Evolutionary conservation across 805 yeast genomes (phyloP).

Genomic region (Starmerella apis): DNA sequence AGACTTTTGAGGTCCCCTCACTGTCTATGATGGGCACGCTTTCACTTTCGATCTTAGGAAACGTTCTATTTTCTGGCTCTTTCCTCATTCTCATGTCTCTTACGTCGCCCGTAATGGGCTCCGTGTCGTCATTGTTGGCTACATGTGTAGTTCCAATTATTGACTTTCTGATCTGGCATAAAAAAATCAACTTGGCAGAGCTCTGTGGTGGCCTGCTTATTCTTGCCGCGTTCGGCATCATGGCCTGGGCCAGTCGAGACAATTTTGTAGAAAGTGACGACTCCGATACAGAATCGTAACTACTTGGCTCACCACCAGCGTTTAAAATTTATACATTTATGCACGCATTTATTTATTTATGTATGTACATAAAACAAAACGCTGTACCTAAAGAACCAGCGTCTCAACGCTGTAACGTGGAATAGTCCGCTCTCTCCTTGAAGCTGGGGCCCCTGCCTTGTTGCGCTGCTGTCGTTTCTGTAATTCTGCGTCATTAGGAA

Average conservation of each 20-base stretch:
- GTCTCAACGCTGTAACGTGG: constrained; percentile 31
- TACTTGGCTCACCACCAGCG: too few relatives aligned
- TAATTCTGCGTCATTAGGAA: constrained; percentile 21
- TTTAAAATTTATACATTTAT: not conserved
- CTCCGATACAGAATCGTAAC: not conserved
- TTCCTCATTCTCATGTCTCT: constrained; percentile 71
- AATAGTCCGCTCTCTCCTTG: constrained; percentile 14
- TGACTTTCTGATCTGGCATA: constrained; percentile 61
- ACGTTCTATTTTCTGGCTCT: constrained; percentile 57
- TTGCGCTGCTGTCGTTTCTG: constrained; percentile 19
- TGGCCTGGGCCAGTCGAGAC: constrained; percentile 31
- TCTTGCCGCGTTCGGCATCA: constrained; percentile 54
- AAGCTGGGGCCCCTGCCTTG: constrained; percentile 5
- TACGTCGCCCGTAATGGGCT: constrained; percentile 72
- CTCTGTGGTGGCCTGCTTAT: constrained; percentile 60
- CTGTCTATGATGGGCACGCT: constrained; percentile 39
- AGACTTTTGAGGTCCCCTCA: constrained; percentile 46
- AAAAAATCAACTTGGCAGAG: constrained; percentile 45
- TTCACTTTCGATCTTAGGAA: constrained; percentile 46
- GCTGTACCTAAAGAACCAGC: constrained; percentile 20
- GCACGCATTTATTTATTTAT: not conserved
- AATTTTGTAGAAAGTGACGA: constrained; percentile 35
- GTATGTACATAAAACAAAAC: not conserved
- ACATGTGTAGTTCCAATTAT: constrained; percentile 69
- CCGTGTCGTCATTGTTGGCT: constrained; percentile 58